phyloP scores from a whole-genome alignment of 2,329 filamentous ascomycete genomes.

The Colletotrichum navitas region DNA sequence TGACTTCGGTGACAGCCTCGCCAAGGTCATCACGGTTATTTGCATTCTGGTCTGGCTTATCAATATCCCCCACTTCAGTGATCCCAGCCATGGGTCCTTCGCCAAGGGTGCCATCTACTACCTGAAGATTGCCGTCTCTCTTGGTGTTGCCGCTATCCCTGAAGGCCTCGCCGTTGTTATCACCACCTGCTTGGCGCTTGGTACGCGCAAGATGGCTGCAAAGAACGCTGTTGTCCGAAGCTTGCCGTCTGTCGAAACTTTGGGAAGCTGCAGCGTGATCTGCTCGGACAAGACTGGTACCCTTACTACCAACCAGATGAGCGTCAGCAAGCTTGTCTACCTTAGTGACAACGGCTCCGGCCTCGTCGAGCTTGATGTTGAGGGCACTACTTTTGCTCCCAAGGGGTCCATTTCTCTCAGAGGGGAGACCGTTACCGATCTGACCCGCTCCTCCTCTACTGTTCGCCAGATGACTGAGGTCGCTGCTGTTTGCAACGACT shows the following conservation, averaged over 20 bases:
- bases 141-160: conserved; percentile 97
- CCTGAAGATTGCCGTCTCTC: conserved; percentile 97
- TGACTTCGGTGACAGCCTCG: conserved; percentile 94
- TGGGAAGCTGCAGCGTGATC: conserved; percentile 99
- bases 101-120: conserved; percentile 99
- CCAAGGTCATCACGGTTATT: conserved; percentile 98
- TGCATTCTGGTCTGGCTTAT: conserved; percentile 98
- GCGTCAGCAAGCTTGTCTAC: conserved; percentile 92
- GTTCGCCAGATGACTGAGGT: conserved; percentile 82
- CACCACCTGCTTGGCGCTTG: conserved; percentile 96
- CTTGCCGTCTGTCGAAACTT: conserved; percentile 94
- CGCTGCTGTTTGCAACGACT: conserved; percentile 88
- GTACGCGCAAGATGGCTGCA: conserved; percentile 97
- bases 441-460: conserved; percentile 79
- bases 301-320: conserved; percentile 99
- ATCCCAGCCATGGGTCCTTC: conserved; percentile 93
- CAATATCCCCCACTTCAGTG: conserved; percentile 97
- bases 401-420: conserved; percentile 78
- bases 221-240: conserved; percentile 98
- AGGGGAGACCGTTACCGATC: conserved; percentile 76
- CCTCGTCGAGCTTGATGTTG: conserved; percentile 88
- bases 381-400: conserved; percentile 93
- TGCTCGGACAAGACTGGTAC: conserved; percentile 99
- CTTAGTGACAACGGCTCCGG: conserved; percentile 79
- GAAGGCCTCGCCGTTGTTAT: conserved; percentile 98